Base-by-base conservation (phyloP, 345 rosid species). In the Schrenkiella parvula region DNA sequence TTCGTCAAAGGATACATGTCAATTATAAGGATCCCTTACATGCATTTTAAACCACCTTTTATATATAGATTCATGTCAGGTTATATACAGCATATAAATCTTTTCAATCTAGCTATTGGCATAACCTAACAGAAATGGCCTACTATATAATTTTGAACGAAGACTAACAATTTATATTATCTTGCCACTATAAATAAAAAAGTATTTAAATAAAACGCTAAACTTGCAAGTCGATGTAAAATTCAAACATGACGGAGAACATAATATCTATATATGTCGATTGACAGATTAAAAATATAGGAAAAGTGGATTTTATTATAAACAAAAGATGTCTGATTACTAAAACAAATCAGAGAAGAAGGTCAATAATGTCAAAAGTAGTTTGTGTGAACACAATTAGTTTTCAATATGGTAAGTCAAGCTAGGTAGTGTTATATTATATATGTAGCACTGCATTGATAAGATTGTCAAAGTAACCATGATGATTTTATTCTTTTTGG, bases 221-320 rank as follows among this genome's bases (percentile, higher is more conserved):
- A 46, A 55, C 32, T 56, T 44, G 35, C 26, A 68, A 68, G 13
- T 70, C 47, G 37, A 69, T 25, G 46, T 46, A 58, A n/a, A 58
- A 46, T 70, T 70, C 74, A 70, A 70, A 70, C 57, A 70, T 44
- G 74, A 57, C 56, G 57, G 74, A 68, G 31, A 43, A 53, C 29
- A 52, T 9, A n/a, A 21, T 22, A 14, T 22, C 25, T 10, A 18
- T 12, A 64, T 11, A 9, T 37, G 3, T 38, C 5, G 41, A 32
- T 64, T 46, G 55, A 46, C 21, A 19, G 19, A 47, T 47, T 31
- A 28, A 15, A 31, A 21, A 46, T 2, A 46, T 15, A 15, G 10
- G 5, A 19, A 64, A 31, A 29, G 5, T 5, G 6, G 11, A 13
- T 4, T 66, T 66, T 35, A 23, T 51, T 28, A 38, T 7, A 66